Evolutionary conservation across 352 stramenopile genomes (phyloP), one percentile per base, ranked within the genome.

Genomic region (Phytophthora sp.): DNA sequence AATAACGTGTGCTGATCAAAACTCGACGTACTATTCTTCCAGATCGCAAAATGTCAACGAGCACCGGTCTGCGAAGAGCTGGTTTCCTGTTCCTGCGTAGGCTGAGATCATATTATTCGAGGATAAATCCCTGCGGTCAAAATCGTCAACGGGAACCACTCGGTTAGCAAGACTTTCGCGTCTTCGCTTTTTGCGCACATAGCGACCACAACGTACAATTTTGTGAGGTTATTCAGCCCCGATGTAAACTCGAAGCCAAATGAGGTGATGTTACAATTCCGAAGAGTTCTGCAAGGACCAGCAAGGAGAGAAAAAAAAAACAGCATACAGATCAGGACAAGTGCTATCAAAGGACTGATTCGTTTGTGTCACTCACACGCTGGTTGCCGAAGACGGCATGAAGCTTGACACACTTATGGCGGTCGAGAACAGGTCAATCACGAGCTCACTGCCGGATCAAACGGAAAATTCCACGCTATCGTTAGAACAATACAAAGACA

Each of bases 221-320:
- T 36, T 24, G 57, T 66, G 13, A 84, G 23, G 12, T 57, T 70
- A 38, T 60, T 60, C 39, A 74, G 35, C 16, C 46, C 54, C n/a
- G 30, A 24, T 6, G 69, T 52, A 46, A 86, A 82, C 26, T 76
- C 61, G 26, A 64, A 74, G 1, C 62, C 65, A 39, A 82, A 74
- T n/a, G 29, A 69, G n/a, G 54, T 69, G 21, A 86, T 73, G 39
- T 76, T 83, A 50, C 72, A 83, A 24, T 74, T 77, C 27, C 66
- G 63, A 50, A 86, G 56, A 13, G 69, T 77, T 20, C 74, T 83
- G 46, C 20, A n/a, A n/a, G n/a, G n/a, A n/a, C n/a, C n/a, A n/a
- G n/a, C n/a, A n/a, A n/a, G n/a, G n/a, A n/a, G n/a, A n/a, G n/a
- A n/a, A n/a, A n/a, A n/a, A n/a, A n/a, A n/a, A n/a, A n/a, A n/a